These are phyloP conservation scores for Monosporozyma siamensis DNA, from an alignment of 805 yeast species.

Conservation along the genomic window DNA sequence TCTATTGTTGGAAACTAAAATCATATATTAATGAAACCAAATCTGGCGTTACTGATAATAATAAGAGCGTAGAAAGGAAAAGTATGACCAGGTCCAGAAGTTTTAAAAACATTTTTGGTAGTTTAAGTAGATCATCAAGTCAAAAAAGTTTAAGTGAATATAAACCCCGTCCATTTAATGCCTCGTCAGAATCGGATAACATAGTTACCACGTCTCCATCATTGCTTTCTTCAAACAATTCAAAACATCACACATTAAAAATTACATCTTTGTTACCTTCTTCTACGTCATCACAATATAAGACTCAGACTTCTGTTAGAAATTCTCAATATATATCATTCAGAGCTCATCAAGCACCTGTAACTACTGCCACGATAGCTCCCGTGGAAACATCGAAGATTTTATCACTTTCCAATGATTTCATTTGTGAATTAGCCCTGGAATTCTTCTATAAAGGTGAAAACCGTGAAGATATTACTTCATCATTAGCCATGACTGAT, in stretches of 20 bases:
- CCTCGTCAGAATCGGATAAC: conserved; percentile 1
- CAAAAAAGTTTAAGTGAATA: conserved; percentile 4
- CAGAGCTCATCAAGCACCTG: conserved; percentile 64
- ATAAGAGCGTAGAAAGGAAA: neutral
- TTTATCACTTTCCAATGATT: conserved; percentile 66
- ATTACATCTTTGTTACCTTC: conserved; percentile 3
- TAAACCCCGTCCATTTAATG: neutral
- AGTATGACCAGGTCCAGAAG: conserved; percentile 10
- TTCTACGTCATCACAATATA: neutral
- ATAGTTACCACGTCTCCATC: neutral
- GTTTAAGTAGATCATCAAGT: conserved; percentile 8
- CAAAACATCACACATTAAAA: neutral
- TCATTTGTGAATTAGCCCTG: conserved; percentile 53
- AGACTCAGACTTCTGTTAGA: conserved; percentile 4
- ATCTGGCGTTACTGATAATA: neutral
- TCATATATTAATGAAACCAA: conserved; percentile 9
- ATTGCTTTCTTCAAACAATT: neutral
- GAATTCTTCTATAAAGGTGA: conserved; percentile 16
- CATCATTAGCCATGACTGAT: neutral
- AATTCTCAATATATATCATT: conserved; percentile 59
- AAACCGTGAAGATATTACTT: neutral
- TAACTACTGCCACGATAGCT: conserved; percentile 70
- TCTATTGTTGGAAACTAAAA: conserved; percentile 67
- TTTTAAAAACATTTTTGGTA: conserved; percentile 9
- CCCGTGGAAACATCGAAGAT: conserved; percentile 59